Conservation (phyloP, 139 green algal species). For the Chlamydomonas incerta region DNA sequence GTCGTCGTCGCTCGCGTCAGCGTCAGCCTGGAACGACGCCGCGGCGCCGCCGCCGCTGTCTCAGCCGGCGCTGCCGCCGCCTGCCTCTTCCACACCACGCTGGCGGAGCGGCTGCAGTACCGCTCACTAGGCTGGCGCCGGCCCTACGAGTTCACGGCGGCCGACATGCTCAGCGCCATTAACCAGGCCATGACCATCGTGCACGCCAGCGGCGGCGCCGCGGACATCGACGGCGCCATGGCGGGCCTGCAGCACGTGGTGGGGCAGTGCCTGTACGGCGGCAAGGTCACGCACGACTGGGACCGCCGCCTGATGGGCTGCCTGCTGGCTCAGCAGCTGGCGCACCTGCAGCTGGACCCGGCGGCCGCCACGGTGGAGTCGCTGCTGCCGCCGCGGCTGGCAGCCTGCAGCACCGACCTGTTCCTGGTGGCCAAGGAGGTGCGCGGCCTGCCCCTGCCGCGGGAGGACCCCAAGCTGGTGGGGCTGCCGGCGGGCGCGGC, state of each 20-base stretch:
- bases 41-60: no score
- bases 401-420: conserved; percentile 1
- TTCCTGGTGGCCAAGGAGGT: conserved; percentile 22
- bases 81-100: conserved; percentile 57
- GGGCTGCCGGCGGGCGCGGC: conserved; percentile 44
- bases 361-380: conserved; percentile 21
- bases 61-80: no score
- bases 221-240: conserved; percentile 23
- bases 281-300: conserved; percentile 62
- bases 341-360: conserved; percentile 1
- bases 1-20: no score
- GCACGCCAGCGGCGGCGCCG: neutral
- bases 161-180: conserved; percentile 78
- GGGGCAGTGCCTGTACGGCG: conserved; percentile 62
- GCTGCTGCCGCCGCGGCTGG: conserved; percentile 5
- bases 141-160: conserved; percentile 83
- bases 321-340: conserved; percentile 53
- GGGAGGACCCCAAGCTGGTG: conserved; percentile 44
- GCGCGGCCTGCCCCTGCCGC: conserved; percentile 9
- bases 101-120: conserved; percentile 76
- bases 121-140: conserved; percentile 84
- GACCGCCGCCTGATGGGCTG: conserved; percentile 52
- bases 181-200: conserved; percentile 44
- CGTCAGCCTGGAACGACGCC: no score
- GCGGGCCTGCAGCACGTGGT: conserved; percentile 52